Conservation (phyloP, 2,329 filamentous ascomycete species). For the Cytospora schulzeri region DNA sequence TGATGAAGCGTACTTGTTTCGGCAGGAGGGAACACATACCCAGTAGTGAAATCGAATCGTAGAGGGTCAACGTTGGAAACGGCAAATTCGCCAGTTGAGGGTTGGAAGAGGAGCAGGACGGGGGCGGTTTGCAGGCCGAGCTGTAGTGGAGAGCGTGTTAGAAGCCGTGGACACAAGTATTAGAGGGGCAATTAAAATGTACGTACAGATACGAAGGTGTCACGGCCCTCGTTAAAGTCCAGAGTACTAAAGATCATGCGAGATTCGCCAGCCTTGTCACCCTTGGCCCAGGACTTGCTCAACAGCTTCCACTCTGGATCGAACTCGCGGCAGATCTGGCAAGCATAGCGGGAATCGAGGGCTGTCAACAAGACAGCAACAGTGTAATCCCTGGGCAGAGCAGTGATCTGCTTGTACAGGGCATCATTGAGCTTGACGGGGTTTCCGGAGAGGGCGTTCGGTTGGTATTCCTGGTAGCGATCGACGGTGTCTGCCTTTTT, state of each 20-base stretch:
- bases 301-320: slow-evolving; percentile 93
- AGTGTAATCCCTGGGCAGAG: slow-evolving; percentile 79
- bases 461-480: slow-evolving; percentile 71
- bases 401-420: slow-evolving; percentile 74
- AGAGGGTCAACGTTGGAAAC: slow-evolving; percentile 67
- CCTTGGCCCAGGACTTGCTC: slow-evolving; percentile 82
- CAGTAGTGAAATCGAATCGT: slow-evolving; percentile 82
- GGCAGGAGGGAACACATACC: slow-evolving; percentile 54
- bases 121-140: slow-evolving; percentile 93
- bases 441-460: slow-evolving; percentile 64
- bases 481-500: slow-evolving; percentile 62
- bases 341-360: slow-evolving; percentile 79
- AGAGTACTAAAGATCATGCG: slow-evolving; percentile 79
- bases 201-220: slow-evolving; percentile 81
- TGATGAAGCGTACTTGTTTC: slow-evolving; percentile 3
- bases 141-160: slow-evolving; percentile 47
- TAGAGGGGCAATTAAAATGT: neutral
- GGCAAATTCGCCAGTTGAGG: slow-evolving; percentile 80
- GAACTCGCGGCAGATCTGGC: slow-evolving; percentile 84
- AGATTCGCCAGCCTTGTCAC: slow-evolving; percentile 73
- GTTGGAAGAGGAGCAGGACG: slow-evolving; percentile 83
- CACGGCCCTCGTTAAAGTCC: slow-evolving; percentile 84
- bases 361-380: slow-evolving; percentile 85
- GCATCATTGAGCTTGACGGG: slow-evolving; percentile 79
- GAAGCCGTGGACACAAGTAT: neutral